Base-by-base conservation (phyloP, 257 asterid species). In the Fraxinus quadrangulata region DNA sequence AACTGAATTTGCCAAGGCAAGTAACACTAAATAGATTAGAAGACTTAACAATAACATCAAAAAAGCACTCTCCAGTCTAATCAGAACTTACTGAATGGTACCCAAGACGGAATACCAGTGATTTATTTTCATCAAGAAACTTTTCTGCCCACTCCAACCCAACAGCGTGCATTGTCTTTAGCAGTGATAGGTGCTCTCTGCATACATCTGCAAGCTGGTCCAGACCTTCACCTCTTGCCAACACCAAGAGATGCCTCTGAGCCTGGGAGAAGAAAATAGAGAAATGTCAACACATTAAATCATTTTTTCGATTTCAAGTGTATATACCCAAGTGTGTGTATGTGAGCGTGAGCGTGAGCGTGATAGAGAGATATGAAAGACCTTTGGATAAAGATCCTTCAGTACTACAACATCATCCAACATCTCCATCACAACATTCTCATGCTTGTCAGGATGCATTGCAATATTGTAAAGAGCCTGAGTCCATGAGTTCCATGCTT, bases 321-420 rank as follows among this genome's bases (percentile, higher is more conserved):
- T 36, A 24, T 34, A 6, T 9, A 33, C 13, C 56, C 37, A 21
- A 14, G 42, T 10, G 49, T 2, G 49, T 40, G 49, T 28, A 26
- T 26, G 28, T 26, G 28, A 26, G 36, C 28, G 73, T 54, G 34
- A 21, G 45, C 28, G 73, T 54, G 34, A 21, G 45, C 6, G 23
- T 23, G 17, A 19, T 79, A 69, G 34, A 74, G 39, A 77, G 77
- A 75, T 21, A 81, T 71, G 78, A 45, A 45, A n/a, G 68, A 95
- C 99, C 99, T 95, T 95, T 34, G 97, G 98, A 85, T 87, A 93
- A 82, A 92, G 89, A 86, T 95, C 99, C 82, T 92, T 85, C 78
- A 95, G 81, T 77, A 95, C 99, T 42, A 95, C 84, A 71, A 86
- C 85, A 75, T 91, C 91, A 63, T 93, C 93, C 17, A 84, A 86